Evolutionary conservation across 139 green algal species (phyloP).

Genomic region (Pleodorina starrii): DNA sequence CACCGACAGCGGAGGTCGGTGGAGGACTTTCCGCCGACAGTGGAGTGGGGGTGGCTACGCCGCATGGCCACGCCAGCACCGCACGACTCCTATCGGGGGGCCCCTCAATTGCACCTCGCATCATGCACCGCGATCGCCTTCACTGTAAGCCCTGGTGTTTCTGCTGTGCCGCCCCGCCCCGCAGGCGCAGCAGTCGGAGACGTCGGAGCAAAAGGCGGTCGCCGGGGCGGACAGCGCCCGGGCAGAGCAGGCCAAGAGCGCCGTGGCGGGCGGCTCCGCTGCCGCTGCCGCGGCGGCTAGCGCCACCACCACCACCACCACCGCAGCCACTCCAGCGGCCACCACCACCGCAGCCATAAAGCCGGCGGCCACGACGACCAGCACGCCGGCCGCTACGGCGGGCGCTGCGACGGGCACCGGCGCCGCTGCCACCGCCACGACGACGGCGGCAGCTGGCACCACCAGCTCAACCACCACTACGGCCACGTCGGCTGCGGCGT

Average conservation of each 20-base stretch:
- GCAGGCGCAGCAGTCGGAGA: conserved; percentile 48
- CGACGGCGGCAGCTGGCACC: neutral
- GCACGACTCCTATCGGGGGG: no score
- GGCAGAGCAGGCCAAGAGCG: conserved; percentile 19
- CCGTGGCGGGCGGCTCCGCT: neutral
- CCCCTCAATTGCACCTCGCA: no score
- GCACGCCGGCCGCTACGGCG: neutral
- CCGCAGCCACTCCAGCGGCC: neutral
- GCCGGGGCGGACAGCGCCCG: neutral
- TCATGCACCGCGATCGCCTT: no score
- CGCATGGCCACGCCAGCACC: no score
- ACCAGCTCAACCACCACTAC: neutral
- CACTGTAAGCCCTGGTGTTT: no score
- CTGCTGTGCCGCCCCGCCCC: no score
- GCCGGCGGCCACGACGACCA: neutral
- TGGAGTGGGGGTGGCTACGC: no score
- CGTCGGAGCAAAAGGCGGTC: conserved; percentile 10
- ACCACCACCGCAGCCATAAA: no score
- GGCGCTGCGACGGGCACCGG: neutral
- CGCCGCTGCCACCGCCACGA: neutral
- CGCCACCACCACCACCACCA: neutral
- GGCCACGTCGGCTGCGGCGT: neutral
- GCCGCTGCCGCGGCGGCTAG: no score
- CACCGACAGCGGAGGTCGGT: no score
- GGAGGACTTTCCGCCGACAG: no score